phyloP scores from a whole-genome alignment of 2,329 filamentous ascomycete genomes.

The Talaromyces marneffei region DNA sequence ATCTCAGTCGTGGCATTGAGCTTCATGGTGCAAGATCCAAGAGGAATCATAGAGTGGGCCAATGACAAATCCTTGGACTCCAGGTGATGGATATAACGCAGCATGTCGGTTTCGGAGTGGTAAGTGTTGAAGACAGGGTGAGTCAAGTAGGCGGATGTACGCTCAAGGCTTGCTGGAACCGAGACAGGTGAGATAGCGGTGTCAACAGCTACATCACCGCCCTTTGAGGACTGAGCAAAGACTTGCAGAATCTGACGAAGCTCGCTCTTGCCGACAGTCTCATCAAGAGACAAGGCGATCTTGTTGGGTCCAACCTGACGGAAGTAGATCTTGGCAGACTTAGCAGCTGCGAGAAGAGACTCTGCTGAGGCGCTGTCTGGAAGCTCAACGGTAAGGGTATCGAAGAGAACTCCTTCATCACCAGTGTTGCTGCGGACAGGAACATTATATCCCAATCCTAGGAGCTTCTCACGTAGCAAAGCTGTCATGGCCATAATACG shows the following conservation, averaged over 20 bases:
- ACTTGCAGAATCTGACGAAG: slow-evolving; percentile 53
- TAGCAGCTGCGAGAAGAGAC: slow-evolving; percentile 48
- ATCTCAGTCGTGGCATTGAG: slow-evolving; percentile 92
- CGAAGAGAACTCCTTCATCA: slow-evolving; percentile 61
- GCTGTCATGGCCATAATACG: slow-evolving; percentile 66
- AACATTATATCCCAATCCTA: slow-evolving; percentile 59
- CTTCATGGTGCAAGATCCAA: slow-evolving; percentile 98
- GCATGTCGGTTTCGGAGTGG: slow-evolving; percentile 88
- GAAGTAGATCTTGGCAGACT: slow-evolving; percentile 54
- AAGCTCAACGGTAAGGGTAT: slow-evolving; percentile 67
- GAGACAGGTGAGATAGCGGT: slow-evolving; percentile 36
- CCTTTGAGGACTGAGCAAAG: slow-evolving; percentile 42
- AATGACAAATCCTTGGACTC: slow-evolving; percentile 92
- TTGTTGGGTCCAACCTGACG: slow-evolving; percentile 56
- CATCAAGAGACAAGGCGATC: slow-evolving; percentile 72
- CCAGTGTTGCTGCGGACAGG: slow-evolving; percentile 52
- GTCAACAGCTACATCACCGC: slow-evolving; percentile 26
- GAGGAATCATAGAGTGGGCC: slow-evolving; percentile 94
- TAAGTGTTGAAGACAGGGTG: slow-evolving; percentile 93
- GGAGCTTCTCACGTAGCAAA: slow-evolving; percentile 60
- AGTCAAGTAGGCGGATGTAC: slow-evolving; percentile 70
- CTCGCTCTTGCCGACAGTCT: slow-evolving; percentile 57
- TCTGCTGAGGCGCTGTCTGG: slow-evolving; percentile 47
- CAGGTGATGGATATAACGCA: slow-evolving; percentile 88
- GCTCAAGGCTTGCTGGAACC: slow-evolving; percentile 53